phyloP scores from a whole-genome alignment of 2,329 filamentous ascomycete species.

The Sporothrix pseudoabietina region DNA sequence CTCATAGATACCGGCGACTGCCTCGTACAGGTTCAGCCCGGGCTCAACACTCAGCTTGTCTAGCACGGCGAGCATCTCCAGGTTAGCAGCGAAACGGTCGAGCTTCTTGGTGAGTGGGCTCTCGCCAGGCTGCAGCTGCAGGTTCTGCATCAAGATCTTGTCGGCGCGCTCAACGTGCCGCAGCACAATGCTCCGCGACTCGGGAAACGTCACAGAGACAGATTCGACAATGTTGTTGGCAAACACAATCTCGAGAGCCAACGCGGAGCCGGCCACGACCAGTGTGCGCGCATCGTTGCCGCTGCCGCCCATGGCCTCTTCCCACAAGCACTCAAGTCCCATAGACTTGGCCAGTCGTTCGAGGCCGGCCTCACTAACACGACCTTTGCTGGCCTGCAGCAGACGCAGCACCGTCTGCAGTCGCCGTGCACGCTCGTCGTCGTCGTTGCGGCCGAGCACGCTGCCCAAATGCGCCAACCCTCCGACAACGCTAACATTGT shows the following conservation, averaged over 20 bases:
- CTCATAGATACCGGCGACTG: slow-evolving; percentile 70
- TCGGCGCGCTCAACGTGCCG: slow-evolving; percentile 64
- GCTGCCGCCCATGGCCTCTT: slow-evolving; percentile 53
- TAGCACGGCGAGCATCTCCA: slow-evolving; percentile 67
- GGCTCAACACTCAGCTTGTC: slow-evolving; percentile 72
- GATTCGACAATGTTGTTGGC: slow-evolving; percentile 63
- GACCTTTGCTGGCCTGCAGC: slow-evolving; percentile 58
- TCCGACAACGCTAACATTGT: slow-evolving; percentile 54
- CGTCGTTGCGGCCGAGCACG: slow-evolving; percentile 45
- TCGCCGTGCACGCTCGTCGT: slow-evolving; percentile 58
- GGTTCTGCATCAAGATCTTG: slow-evolving; percentile 65
- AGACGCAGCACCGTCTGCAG: slow-evolving; percentile 55
- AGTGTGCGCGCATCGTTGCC: slow-evolving; percentile 57
- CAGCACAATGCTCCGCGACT: slow-evolving; percentile 59
- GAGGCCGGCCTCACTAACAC: slow-evolving; percentile 74
- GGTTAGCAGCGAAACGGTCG: slow-evolving; percentile 69
- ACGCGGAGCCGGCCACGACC: slow-evolving; percentile 63
- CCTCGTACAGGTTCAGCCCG: slow-evolving; percentile 74
- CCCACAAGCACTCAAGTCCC: slow-evolving; percentile 66
- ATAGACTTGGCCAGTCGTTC: slow-evolving; percentile 68
- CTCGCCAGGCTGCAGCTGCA: slow-evolving; percentile 61
- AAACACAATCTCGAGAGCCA: slow-evolving; percentile 64
- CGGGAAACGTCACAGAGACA: slow-evolving; percentile 65
- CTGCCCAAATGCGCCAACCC: slow-evolving; percentile 48
- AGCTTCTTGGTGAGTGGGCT: slow-evolving; percentile 70